A percentile compares a stretch with the other conserved stretches of the same genome.
Evolutionary conservation across 352 stramenopile genomes (phyloP).

Genomic region (Phytophthora cajani): DNA sequence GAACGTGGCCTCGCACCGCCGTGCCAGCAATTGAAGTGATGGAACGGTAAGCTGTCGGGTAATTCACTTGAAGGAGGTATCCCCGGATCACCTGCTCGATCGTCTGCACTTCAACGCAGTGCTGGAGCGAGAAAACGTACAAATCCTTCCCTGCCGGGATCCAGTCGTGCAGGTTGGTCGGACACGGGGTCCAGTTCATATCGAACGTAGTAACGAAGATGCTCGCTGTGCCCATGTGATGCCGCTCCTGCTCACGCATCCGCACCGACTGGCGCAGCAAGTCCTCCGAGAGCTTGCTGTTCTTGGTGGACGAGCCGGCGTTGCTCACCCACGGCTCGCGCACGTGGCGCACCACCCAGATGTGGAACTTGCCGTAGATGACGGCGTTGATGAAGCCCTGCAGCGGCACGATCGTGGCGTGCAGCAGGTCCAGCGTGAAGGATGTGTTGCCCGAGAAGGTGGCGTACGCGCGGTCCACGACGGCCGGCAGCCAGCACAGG

Average conservation of each 20-base stretch:
- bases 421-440: slow-evolving; percentile 71
- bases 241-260: slow-evolving; percentile 52
- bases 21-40: slow-evolving; percentile 85
- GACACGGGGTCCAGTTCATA: slow-evolving; percentile 78
- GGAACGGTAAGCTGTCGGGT: slow-evolving; percentile 78
- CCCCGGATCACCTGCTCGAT: slow-evolving; percentile 75
- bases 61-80: slow-evolving; percentile 80
- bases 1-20: slow-evolving; percentile 52
- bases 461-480: slow-evolving; percentile 69
- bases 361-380: slow-evolving; percentile 88
- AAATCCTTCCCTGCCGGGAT: slow-evolving; percentile 77
- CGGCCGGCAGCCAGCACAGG: slow-evolving; percentile 77
- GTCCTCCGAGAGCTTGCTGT: slow-evolving; percentile 55
- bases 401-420: slow-evolving; percentile 80
- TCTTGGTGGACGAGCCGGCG: slow-evolving; percentile 39
- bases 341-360: slow-evolving; percentile 76
- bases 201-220: slow-evolving; percentile 88
- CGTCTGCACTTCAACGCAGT: slow-evolving; percentile 68
- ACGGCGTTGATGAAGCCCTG: slow-evolving; percentile 88
- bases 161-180: slow-evolving; percentile 76
- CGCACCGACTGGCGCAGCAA: slow-evolving; percentile 41
- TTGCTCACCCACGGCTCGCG: slow-evolving; percentile 45
- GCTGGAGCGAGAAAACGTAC: slow-evolving; percentile 86
- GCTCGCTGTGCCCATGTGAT: slow-evolving; percentile 71
- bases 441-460: slow-evolving; percentile 63